Base-by-base conservation (phyloP, 441 rosid genomes). In the Gossypium lobatum region DNA sequence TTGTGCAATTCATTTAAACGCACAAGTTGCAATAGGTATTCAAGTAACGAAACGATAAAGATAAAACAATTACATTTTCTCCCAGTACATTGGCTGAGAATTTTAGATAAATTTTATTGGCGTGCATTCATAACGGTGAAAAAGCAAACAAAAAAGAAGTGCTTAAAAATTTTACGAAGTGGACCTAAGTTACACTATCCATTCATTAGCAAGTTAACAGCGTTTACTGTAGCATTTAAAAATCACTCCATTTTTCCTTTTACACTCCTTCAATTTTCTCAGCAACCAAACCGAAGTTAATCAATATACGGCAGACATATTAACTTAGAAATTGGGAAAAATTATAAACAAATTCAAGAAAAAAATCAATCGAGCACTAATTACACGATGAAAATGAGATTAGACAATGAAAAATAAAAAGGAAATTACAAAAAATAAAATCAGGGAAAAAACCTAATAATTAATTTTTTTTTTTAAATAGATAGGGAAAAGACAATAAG, bases 231-330 rank as follows among this genome's bases (percentile, higher is more conserved):
- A 31, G 46, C 63, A 42, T 31, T 64, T 52, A 53, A 37, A 70
- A 69, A 16, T 25, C 61, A 52, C 26, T 69, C 61, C 37, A 34
- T 13, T 25, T 37, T 60, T 28, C 63, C 75, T 28, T 25, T 52
- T 14, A 14, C 21, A 16, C 63, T 71, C 64, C 25, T 37, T 5
- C 68, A 45, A 25, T 48, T 74, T 71, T 39, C 18, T 67, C 53
- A 13, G 60, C 70, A 75, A 61, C 74, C 77, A 75, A 72, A 61
- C 63, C 39, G 50, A 59, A 45, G n/a, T 48, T 67, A 7, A 14
- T 26, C n/a, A 14, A 48, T 66, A 66, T 52, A 10, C 9, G 0
- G 45, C 59, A 23, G 16, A 69, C 72, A 16, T 31, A 69, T 4
- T 9, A 69, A 16, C 48, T 16, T 17, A 26, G 14, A 6, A 26